Evolutionary conservation across 108 stramenopile genomes (phyloP), one percentile per base, ranked within the genome.

Genomic region (Epipyxis sp.): DNA sequence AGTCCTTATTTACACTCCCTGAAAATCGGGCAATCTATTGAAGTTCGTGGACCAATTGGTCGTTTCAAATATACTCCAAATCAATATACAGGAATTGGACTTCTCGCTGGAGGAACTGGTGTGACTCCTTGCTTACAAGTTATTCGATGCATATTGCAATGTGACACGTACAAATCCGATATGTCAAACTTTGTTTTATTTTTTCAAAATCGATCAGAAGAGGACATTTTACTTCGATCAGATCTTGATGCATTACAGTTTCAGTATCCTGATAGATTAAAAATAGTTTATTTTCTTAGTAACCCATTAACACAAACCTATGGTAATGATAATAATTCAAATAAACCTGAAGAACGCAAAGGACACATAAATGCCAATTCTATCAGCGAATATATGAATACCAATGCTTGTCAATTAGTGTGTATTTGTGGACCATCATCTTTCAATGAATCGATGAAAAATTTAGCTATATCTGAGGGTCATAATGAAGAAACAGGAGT

Each of bases 351-450:
- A 50, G 46, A 20, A 50, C 13, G 46, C 6, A 13, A 50, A 13
- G 71, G 43, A 42, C 25, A 42, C 34, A 13, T 37, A 30, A 42
- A 42, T 54, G 40, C 40, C 34, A 74, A 43, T 20, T 34, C 37
- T 27, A 74, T 29, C 10, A 74, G 37, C 3, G 3, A 6, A 35
- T 74, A 29, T 10, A 54, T 34, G 10, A 27, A 29, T 46, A 34
- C 27, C 27, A 6, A 27, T 46, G 71, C n/a, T 46, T 35, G 13
- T 13, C 6, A 6, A 74, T 57, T 54, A 34, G 50, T 74, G 16
- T 37, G 71, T 57, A 74, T 74, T 74, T 74, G 71, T 57, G 71
- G 71, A 27, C 71, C 71, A 27, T 74, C 71, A 34, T 37, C 41
- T 13, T 74, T 74, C 34, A 74, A 74, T 42, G 71, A 74, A 16